phyloP scores from a whole-genome alignment of 148 eudicot genomes.

The Cornus kousa region DNA sequence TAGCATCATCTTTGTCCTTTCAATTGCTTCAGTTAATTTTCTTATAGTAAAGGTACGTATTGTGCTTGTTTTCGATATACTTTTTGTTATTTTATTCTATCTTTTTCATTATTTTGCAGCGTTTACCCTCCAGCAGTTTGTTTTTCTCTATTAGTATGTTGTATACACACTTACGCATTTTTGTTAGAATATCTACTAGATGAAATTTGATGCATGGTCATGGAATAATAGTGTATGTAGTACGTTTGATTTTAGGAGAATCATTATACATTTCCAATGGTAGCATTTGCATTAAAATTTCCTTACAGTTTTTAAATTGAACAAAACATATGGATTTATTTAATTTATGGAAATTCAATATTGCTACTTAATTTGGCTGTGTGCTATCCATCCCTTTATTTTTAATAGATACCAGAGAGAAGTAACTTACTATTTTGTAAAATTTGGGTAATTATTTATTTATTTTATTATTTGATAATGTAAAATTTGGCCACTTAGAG shows the following conservation, averaged over 20 bases:
- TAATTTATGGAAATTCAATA: too few relatives aligned
- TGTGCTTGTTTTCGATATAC: not conserved
- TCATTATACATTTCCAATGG: not conserved
- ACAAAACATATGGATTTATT: too few relatives aligned
- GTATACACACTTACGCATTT: not conserved
- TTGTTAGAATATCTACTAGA: not conserved
- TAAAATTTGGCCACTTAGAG: not conserved
- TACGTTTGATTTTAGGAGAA: not conserved
- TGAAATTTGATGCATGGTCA: not conserved
- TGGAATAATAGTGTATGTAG: not conserved
- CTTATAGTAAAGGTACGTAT: slow-evolving; percentile 77
- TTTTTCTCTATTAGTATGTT: not conserved
- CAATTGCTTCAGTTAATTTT: slow-evolving; percentile 70
- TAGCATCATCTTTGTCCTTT: slow-evolving; percentile 63
- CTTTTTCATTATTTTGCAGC: slow-evolving; percentile 5
- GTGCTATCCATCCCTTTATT: not conserved
- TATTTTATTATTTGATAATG: too few relatives aligned
- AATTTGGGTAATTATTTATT: too few relatives aligned
- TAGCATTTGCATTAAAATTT: not conserved
- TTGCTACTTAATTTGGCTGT: not conserved
- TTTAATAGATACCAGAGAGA: not conserved
- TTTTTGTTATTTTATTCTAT: not conserved
- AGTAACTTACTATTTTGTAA: not conserved
- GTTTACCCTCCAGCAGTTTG: slow-evolving; percentile 4
- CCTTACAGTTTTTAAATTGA: too few relatives aligned